phyloP scores from a whole-genome alignment of 768 basidiomycete genomes.

The Lactarius akahatsu region DNA sequence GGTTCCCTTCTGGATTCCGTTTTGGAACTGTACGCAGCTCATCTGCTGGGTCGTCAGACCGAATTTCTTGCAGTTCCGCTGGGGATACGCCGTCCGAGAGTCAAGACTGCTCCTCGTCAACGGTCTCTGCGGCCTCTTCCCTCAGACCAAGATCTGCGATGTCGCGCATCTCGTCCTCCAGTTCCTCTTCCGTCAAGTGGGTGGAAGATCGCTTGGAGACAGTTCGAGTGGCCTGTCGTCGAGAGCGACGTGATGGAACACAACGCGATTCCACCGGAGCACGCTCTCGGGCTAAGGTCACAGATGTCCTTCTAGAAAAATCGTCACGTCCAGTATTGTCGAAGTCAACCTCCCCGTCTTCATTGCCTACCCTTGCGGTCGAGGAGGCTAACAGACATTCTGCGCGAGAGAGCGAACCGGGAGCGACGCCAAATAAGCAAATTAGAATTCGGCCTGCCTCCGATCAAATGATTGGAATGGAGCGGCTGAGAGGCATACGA shows the following conservation, averaged over 20 bases:
- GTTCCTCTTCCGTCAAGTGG: constrained; percentile 48
- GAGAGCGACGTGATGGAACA: constrained; percentile 43
- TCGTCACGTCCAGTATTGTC: constrained; percentile 20
- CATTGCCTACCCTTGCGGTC: constrained; percentile 40
- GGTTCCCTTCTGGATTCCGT: constrained; percentile 56
- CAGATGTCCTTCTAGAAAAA: constrained; percentile 55
- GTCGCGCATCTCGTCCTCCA: constrained; percentile 41
- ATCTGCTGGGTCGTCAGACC: constrained; percentile 26
- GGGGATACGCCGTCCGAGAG: constrained; percentile 22
- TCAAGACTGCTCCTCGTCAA: constrained; percentile 40
- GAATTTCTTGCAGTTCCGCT: constrained; percentile 36
- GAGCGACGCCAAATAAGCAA: constrained; percentile 41
- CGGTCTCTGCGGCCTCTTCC: constrained; percentile 44
- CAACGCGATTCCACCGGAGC: constrained; percentile 47
- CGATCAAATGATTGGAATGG: constrained; percentile 56
- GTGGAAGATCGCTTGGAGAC: constrained; percentile 50
- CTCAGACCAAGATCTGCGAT: constrained; percentile 48
- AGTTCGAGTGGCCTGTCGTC: constrained; percentile 43
- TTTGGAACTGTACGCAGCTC: constrained; percentile 26
- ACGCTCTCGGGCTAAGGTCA: constrained; percentile 52
- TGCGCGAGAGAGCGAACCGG: constrained; percentile 29
- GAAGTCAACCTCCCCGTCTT: constrained; percentile 12
- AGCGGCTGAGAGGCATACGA: constrained; percentile 50
- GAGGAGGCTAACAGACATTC: constrained; percentile 57
- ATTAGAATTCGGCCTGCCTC: constrained; percentile 57